Base-by-base conservation (phyloP, 1,284 basidiomycete species). In the Rhodotorula glutinis region DNA sequence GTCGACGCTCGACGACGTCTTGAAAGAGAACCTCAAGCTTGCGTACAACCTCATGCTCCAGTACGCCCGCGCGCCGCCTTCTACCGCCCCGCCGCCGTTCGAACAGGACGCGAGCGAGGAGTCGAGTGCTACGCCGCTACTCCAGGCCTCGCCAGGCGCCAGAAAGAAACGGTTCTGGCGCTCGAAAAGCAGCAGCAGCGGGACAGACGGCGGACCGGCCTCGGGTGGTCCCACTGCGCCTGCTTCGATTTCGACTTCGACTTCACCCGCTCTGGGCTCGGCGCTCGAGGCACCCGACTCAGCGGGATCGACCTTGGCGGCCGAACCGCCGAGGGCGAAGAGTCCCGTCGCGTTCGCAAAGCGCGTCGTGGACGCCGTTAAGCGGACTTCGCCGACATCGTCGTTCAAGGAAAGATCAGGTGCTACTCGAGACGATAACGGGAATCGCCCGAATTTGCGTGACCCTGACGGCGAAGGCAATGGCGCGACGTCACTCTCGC, bases 11-110 rank as follows among this genome's bases (percentile, higher is more conserved):
- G 44, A 60, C 49, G 67, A 71, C 65, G 63, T 60, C 23, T 60
- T 73, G 14, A 62, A 57, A 40, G 72, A 73, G 51, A 69, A 73
- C 66, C 64, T 73, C 57, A 73, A 73, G 53, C 60, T 71, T 52
- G 65, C 63, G 7, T 73, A 71, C 65, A 73, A 60, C 57, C 64
- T 73, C 33, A 73, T 73, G 72, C 63, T 71, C 0, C 69, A 73
- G 29, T 71, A 62, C 55, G 53, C 63, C 0, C 63, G 67, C 7
- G 60, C 53, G 9, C 33, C 33, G 7, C 60, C 65, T 9, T 10
- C 56, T 0, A 17, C 30, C 25, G 30, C 33, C 2, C 53, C 62
- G 1, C 41, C 51, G 19, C 10, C 30, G 11, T 53, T 63, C 52
- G 43, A 1, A 17, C n/a, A 51, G 4, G 49, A 58, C 14, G 33